Base-by-base conservation (phyloP, 2,329 filamentous ascomycete species). In the Penicillium decumbens region DNA sequence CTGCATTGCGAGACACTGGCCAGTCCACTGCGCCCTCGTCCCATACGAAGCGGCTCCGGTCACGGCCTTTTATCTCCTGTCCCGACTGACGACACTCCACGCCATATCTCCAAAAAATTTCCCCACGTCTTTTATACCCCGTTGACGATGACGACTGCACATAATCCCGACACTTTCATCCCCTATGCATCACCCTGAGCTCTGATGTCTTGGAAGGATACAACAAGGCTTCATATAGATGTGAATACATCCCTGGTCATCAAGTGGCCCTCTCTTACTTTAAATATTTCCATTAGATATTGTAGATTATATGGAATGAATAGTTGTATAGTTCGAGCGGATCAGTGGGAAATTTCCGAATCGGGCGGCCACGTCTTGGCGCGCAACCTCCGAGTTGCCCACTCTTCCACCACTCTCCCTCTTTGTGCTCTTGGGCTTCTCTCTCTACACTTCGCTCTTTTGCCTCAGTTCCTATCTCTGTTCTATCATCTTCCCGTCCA, bases 141-240 rank as follows among this genome's bases (percentile, higher is more conserved):
- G 50, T 49, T 56, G 48, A 56, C 53, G 54, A 57, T 57, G 54
- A 61, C 47, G 51, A 57, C 47, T 59, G 58, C 54, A 61, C 58
- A 61, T 60, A 61, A 59, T 59, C 35, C 4, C 32, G 27, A 47
- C 52, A 39, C 39, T 45, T 54, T 50, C 42, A 45, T 47, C 45
- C 15, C 56, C 50, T 54, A 55, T 60, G 50, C 57, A 61, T 57
- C 57, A 56, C 56, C 47, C 41, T 51, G 35, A 52, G 40, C 44
- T 49, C 30, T 45, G 38, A 28, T 51, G 41, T 51, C 43, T 56
- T 41, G 25, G 10, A 41, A 57, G 48, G 48, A 57, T 51, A 54
- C 53, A 53, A 18, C 37, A 57, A 50, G 43, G 43, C 29, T 42
- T 29, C 46, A 43, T 30, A 57, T 55, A 56, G 50, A 60, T 54